phyloP scores from a whole-genome alignment of 352 stramenopile species.

The Phytophthora nicotianae region DNA sequence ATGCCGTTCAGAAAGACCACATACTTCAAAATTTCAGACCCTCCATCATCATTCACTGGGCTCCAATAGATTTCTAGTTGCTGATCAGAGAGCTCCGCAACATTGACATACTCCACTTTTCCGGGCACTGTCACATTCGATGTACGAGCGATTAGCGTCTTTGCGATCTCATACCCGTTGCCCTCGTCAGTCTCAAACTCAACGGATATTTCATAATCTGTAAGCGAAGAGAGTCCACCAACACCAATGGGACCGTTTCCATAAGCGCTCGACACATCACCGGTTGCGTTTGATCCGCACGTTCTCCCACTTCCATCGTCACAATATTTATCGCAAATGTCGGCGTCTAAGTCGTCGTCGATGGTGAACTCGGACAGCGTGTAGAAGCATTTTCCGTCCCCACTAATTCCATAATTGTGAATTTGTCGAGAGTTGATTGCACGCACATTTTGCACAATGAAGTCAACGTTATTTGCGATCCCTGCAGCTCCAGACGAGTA shows the following conservation, averaged over 20 bases:
- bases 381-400: slow-evolving; percentile 47
- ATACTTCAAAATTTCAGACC: slow-evolving; percentile 41
- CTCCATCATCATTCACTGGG: slow-evolving; percentile 46
- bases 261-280: slow-evolving; percentile 39
- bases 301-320: slow-evolving; percentile 23
- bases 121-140: slow-evolving; percentile 41
- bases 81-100: slow-evolving; percentile 33
- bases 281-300: slow-evolving; percentile 17
- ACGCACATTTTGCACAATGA: slow-evolving; percentile 43
- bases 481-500: slow-evolving; percentile 33
- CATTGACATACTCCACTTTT: slow-evolving; percentile 28
- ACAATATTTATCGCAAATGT: slow-evolving; percentile 30
- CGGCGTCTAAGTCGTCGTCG: neutral
- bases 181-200: slow-evolving; percentile 32
- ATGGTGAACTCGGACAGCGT: slow-evolving; percentile 13
- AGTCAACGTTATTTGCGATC: slow-evolving; percentile 42
- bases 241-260: slow-evolving; percentile 38
- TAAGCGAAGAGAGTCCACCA: slow-evolving; percentile 34
- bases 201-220: slow-evolving; percentile 45
- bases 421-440: slow-evolving; percentile 10
- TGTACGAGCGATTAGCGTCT: slow-evolving; percentile 38
- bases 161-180: slow-evolving; percentile 39
- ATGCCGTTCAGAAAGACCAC: slow-evolving; percentile 55
- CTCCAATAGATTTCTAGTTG: slow-evolving; percentile 58
- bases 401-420: slow-evolving; percentile 35